Base-by-base conservation (phyloP, 441 rosid genomes). In the Gossypium laxum region DNA sequence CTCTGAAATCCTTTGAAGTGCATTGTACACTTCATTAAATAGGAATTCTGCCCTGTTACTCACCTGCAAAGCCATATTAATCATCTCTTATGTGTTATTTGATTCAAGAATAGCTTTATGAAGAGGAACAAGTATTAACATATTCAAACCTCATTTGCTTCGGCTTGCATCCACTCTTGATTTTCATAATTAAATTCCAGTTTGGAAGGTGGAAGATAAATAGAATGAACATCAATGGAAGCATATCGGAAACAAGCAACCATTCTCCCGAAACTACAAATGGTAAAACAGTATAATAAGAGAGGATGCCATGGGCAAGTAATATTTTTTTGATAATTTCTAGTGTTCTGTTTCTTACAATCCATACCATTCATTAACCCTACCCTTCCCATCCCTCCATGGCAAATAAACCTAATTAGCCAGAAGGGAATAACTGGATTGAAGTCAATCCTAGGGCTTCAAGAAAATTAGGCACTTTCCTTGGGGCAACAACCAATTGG, bases 201-300 rank as follows among this genome's bases (percentile, higher is more conserved):
- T 82, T 82, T 84, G 48, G 81, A 38, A 22, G 90, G 94, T 45
- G 91, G 94, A 66, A 89, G 84, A 72, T 73, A 83, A 70, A 89
- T 91, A 52, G 90, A 85, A 79, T 79, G 79, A 64, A 87, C 87
- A 61, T 85, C 84, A 67, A 89, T 89, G 57, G 94, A 78, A 71
- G 91, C 94, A 81, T 89, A 89, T 34, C 87, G 87, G 74, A 89
- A 89, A 83, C 94, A 89, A 72, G 94, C 94, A 24, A 86, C 89
- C 90, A 83, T 89, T 71, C 76, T 79, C 69, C 91, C 91, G 63
- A 86, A 89, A 79, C 94, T 89, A 82, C 78, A 83, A 24, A 30
- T 56, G 26, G 34, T 50, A 30, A 63, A 15, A 72, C 73, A 70
- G 24, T 72, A 71, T 19, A 24, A 67, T 64, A 30, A 81, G 79